Evolutionary conservation across 495 filamentous ascomycete genomes (phyloP), one percentile per base, ranked within the genome.

Genomic region (Penicillium malachiteum): DNA sequence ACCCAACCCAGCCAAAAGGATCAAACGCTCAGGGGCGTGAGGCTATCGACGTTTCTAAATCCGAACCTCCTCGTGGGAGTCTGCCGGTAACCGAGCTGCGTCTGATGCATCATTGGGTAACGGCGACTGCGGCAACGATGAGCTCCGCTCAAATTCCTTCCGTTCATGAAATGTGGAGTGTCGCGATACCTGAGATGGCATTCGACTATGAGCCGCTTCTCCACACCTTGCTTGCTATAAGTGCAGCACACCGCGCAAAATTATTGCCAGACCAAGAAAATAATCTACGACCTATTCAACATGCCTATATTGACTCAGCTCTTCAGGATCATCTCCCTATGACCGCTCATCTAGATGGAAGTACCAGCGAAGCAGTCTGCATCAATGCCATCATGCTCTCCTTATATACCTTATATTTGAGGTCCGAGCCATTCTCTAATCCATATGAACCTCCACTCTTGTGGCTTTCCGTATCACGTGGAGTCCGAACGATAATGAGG

Each of bases 141-240:
- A 58, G 52, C 42, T 59, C 60, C 17, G 60, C 60, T 9, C 57
- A 61, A 11, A 10, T 64, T 6, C 21, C 42, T 4, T 44, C 55
- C 5, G 57, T 59, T 30, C 49, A 43, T 31, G 41, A 57, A 9
- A 64, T 60, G 57, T 65, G 63, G 63, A 55, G 42, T 40, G 26
- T 62, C 8, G 46, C 55, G 17, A 61, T 64, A 4, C 64, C 64
- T 10, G 40, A 61, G 13, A 56, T 67, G 64, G 57, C 64, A 8
- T 64, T 67, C 35, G 64, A 67, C 18, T 61, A 64, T 32, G 52
- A 64, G 43, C 60, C 60, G 32, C 64, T 67, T 42, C 55, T 64
- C 16, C 61, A 66, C 50, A 64, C 61, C n/a, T 39, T 67, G 33
- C 58, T 64, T 30, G 64, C 60, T 5, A 12, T 64, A n/a, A 50